Base-by-base conservation (phyloP, 140 eudicot species). In the Stevia rebaudiana region DNA sequence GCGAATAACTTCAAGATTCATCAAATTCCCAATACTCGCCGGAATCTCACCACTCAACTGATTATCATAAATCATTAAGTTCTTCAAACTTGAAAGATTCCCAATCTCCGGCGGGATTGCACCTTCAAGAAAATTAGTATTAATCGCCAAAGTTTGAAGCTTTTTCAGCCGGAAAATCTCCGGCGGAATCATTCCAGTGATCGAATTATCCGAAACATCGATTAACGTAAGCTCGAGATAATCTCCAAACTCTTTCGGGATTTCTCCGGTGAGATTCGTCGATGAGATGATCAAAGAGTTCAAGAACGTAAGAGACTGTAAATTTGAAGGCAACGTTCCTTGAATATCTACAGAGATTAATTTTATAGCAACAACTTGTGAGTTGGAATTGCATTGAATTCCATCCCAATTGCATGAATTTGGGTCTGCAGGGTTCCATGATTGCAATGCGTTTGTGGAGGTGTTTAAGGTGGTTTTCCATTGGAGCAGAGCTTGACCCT, bases 371-470 rank as follows among this genome's bases (percentile, higher is more conserved):
- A 65, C 68, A 1, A 94, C 88, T 22, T 77, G 46, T 46, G 71
- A 81, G 22, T 78, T 41, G 21, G 74, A 53, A 60, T 88, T 75
- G 94, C 99, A 94, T 15, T 64, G 64, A 61, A 94, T 76, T 21
- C 98, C 98, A 57, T 76, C 60, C 98, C 98, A 91, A 7, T 61
- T 75, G 79, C 98, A 87, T 65, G 96, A 89, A 40, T 7, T 84
- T 25, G 64, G 61, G 75, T 79, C 84, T 30, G 81, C 63, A 2
- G 85, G 56, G 9, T 72, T 83, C 98, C 98, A 91, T 4, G 98
- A 91, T 33, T 51, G 28, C n/a, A 91, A 69, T 0, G 56, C 76
- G 58, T 72, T 64, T 44, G 78, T 52, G 3, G 98, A 69, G 73
- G 36, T 31, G 75, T 74, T 94, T 50, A 88, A 74, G 36, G 78